Conservation (phyloP, 164 flowering plant genomes). For the Vitis vinifera region DNA sequence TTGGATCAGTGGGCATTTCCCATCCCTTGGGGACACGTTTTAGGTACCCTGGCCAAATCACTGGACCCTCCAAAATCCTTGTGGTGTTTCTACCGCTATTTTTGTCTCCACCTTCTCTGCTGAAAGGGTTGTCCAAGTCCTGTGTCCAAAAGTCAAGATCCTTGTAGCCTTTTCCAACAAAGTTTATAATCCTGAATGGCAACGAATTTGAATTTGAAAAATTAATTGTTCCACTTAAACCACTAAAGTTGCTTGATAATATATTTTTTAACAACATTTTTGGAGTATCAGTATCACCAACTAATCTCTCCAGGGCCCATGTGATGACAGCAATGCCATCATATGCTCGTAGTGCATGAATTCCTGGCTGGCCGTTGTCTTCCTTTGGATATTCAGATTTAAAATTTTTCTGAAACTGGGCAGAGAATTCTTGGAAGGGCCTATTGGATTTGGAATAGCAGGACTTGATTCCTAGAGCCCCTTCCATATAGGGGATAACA, state of each 20-base stretch:
- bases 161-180: slow-evolving; percentile 28
- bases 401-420: slow-evolving; percentile 15
- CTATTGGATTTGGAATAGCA: slow-evolving; percentile 10
- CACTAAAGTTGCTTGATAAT: slow-evolving; percentile 22
- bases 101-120: neutral
- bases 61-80: slow-evolving; percentile 1
- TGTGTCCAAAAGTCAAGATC: slow-evolving; percentile 29
- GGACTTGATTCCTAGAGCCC: slow-evolving; percentile 37
- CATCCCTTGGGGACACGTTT: slow-evolving; percentile 42
- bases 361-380: slow-evolving; percentile 23
- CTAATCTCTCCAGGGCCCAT: slow-evolving; percentile 5
- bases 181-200: slow-evolving; percentile 23
- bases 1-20: slow-evolving; percentile 37
- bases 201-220: slow-evolving; percentile 4
- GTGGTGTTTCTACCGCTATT: neutral
- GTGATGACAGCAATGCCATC: slow-evolving; percentile 22
- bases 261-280: slow-evolving; percentile 10
- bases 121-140: slow-evolving; percentile 2
- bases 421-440: slow-evolving; percentile 9
- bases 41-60: slow-evolving; percentile 41
- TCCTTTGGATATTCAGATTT: slow-evolving; percentile 20
- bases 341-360: slow-evolving; percentile 39
- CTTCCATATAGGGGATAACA: slow-evolving; percentile 30
- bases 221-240: slow-evolving; percentile 30
- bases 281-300: slow-evolving; percentile 2